These are phyloP conservation scores for Talaromyces sp. DNA, from an alignment of 2,329 filamentous ascomycete genomes.

Conservation along the genomic window DNA sequence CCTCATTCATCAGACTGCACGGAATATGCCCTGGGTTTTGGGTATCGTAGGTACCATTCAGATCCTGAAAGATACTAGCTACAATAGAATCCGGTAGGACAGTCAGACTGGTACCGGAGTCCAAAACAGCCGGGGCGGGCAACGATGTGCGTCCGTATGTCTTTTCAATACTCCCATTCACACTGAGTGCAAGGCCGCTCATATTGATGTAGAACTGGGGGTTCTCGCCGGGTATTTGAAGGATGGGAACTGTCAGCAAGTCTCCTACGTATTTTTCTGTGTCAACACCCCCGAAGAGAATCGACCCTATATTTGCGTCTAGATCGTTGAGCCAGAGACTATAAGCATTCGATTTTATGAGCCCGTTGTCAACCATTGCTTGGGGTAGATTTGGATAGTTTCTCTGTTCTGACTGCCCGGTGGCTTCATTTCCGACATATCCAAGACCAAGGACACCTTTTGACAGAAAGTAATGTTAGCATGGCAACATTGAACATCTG, in stretches of 20 bases:
- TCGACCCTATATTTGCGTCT: conserved; percentile 57
- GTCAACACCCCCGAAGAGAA: conserved; percentile 73
- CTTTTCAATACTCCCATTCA: neutral
- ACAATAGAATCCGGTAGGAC: neutral
- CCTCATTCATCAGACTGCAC: neutral
- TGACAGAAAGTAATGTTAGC: conserved; percentile 10
- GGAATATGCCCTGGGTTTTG: neutral
- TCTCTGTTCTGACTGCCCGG: conserved; percentile 38
- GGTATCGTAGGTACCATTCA: neutral
- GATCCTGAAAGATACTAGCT: neutral
- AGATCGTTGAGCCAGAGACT: conserved; percentile 75
- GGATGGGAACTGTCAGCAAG: conserved; percentile 62
- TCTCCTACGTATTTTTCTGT: conserved; percentile 57
- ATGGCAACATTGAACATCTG: neutral
- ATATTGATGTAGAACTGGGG: neutral
- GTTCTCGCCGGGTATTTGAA: neutral
- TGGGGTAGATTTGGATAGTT: conserved; percentile 65
- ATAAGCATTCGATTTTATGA: conserved; percentile 63
- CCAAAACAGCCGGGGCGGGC: neutral
- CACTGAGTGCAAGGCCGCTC: neutral
- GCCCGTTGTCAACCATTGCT: conserved; percentile 55
- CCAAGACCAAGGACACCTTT: conserved; percentile 86
- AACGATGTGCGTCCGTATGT: neutral
- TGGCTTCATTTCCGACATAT: conserved; percentile 66
- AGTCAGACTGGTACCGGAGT: neutral